Base-by-base conservation (phyloP, 345 rosid genomes). In the Eucalyptus pauciflora region DNA sequence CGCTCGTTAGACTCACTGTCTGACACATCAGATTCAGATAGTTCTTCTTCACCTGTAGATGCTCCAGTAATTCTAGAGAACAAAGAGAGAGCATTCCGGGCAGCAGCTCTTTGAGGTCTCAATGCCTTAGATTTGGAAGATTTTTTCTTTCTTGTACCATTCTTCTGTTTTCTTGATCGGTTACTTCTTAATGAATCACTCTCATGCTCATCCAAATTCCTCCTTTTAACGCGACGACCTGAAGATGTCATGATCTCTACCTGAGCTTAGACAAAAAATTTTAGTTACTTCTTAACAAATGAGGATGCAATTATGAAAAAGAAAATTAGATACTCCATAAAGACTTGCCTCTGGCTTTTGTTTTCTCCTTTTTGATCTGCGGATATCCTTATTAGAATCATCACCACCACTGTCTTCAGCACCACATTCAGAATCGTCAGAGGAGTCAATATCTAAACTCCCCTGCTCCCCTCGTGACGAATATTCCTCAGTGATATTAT, bases 51-150 rank as follows among this genome's bases (percentile, higher is more conserved):
- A 81, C 93, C 98, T 88, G 93, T 94, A 51, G 96, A 94, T 90
- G 96, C 91, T 92, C 97, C 99, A 41, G 95, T 94, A 88, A 98
- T 94, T 94, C 94, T 97, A 51, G 97, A 94, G 90, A 98, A 97
- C 92, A 96, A 93, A 86, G 95, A 92, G 60, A 94, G 97, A 37
- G 99, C 99, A 95, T 96, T 96, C 87, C 96, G 96, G 62, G 99
- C 99, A 89, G 99, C 99, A 87, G 96, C 98, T 92, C 99, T 94
- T 90, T 94, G 97, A 89, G 99, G 99, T 94, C 99, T 94, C 64
- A 92, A 94, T 85, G 94, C 94, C 92, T 95, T 96, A 41, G 94
- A 94, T 93, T 91, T 92, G 87, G 98, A 94, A 90, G 95, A 93
- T 90, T 92, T 95, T 90, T 89, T 94, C 90, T 91, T 94, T 25